Evolutionary conservation across 2,329 filamentous ascomycete species (phyloP), one percentile per base, ranked within the genome.

Genomic region (Pseudocercospora fijiensis): DNA sequence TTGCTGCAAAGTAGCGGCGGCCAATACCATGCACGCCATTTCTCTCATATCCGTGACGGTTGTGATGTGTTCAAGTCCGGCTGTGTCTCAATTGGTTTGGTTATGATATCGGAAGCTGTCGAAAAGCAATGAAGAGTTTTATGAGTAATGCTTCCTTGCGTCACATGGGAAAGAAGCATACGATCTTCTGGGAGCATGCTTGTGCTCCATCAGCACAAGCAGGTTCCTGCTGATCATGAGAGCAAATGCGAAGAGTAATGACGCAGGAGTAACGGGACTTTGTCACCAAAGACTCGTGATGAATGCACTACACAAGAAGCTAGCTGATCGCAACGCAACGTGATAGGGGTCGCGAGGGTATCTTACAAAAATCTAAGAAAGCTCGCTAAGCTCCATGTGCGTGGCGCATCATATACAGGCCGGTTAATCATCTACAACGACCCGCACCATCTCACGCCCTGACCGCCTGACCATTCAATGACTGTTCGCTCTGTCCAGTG

Each of bases 261-360:
- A 56, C 27, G n/a, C 33, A n/a, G 27, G 9, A 10, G 27, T 16
- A 27, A 30, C 8, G 28, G 4, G n/a, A 22, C 27, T 37, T 26
- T 28, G 53, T 28, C 28, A 6, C 30, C 22, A 20, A 18, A 9
- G 20, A 16, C 27, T 27, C 30, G 16, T 56, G 27, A 37, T 56
- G n/a, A 33, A 56, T 41, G 53, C 27, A 22, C 53, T 56, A 18
- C 57, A 58, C 57, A 58, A 49, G 57, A 58, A 58, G 57, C 57
- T 51, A 58, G 57, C 57, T 58, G 47, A 30, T 45, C 37, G 57
- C 57, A 43, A 20, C 37, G 57, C 57, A 43, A 20, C 57, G 27
- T 45, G 37, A 18, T 22, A 51, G 20, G 20, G 13, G 37, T 58
- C 43, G 57, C 57, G 57, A 20, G 57, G 57, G 41, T 58, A 58